Evolutionary conservation across 1,284 basidiomycete species (phyloP), one percentile per base, ranked within the genome.

Genomic region (Phylloboletellus chloephorus): DNA sequence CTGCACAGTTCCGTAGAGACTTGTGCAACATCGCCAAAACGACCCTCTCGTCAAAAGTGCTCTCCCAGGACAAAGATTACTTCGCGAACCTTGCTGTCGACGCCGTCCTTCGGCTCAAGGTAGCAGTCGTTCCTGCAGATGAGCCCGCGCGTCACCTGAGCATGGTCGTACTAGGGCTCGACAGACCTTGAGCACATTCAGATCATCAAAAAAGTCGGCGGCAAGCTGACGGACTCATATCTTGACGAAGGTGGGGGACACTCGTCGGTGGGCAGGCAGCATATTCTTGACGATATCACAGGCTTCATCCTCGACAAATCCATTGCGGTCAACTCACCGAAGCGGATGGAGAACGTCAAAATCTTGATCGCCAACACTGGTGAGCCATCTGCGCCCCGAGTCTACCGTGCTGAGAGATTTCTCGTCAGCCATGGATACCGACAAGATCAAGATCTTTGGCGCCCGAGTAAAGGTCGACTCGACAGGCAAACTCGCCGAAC

Each of bases 401-500:
- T 21, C 22, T 16, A 16, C 10, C 15, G n/a, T 17, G 5, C 6
- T 52, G 3, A 51, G 20, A 4, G 8, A 13, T 3, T 5, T n/a
- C 7, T 26, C 31, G 31, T 19, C 50, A 93, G 90, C 94, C 6
- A 98, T 98, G 96, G 95, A 98, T 70, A 98, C 96, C 22, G 96
- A 98, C 71, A 98, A 98, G 71, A 96, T 98, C 72, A 98, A 98
- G 70, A 88, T 98, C 43, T 98, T 98, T 57, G 96, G 95, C 38
- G 95, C 96, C 0, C 80, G 93, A 21, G 84, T 98, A 40, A 91
- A 94, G 63, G 95, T 98, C 10, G 93, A 98, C 56, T 78, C 90
- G 23, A 97, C 96, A 1, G 88, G 92, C 43, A 96, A 98, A 70
- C 79, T 98, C 4, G 96, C 96, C 17, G 96, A 99, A 65, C 81